Percentiles rank a stretch among this genome's conserved stretches.
Conservation (phyloP, 441 rosid genomes). For the Melastoma candidum region DNA sequence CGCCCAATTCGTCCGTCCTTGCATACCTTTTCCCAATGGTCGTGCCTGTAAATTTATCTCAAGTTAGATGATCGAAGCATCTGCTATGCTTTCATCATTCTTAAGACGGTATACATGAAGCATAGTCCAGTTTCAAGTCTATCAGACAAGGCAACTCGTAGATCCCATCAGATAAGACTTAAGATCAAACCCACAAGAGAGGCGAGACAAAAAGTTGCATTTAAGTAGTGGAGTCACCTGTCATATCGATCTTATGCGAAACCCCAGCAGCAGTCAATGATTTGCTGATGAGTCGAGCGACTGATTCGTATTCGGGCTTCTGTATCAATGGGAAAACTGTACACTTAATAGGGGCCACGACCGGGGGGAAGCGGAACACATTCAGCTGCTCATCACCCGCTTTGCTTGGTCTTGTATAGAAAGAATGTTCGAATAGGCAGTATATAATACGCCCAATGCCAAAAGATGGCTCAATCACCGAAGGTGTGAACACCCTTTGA, state of each 20-base stretch:
- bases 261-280: constrained; percentile 54
- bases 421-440: constrained; percentile 61
- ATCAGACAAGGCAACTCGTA: no score
- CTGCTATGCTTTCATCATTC: neutral
- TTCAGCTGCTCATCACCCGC: constrained; percentile 58
- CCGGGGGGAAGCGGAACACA: constrained; percentile 62
- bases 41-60: constrained; percentile 28
- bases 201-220: no score
- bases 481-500: constrained; percentile 63
- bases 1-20: constrained; percentile 71
- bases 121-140: no score
- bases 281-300: constrained; percentile 51
- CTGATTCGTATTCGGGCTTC: constrained; percentile 49
- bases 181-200: no score
- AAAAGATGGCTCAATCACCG: constrained; percentile 65
- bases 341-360: constrained; percentile 69
- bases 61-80: constrained; percentile 1
- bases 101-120: neutral
- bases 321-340: constrained; percentile 71
- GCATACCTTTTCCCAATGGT: constrained; percentile 76
- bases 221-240: constrained; percentile 28
- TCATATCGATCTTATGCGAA: constrained; percentile 63
- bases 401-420: constrained; percentile 58
- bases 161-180: no score
- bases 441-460: constrained; percentile 69